These are phyloP conservation scores for Amaranthus hypochondriacus DNA, from an alignment of 148 eudicot species.

Conservation along the genomic window DNA sequence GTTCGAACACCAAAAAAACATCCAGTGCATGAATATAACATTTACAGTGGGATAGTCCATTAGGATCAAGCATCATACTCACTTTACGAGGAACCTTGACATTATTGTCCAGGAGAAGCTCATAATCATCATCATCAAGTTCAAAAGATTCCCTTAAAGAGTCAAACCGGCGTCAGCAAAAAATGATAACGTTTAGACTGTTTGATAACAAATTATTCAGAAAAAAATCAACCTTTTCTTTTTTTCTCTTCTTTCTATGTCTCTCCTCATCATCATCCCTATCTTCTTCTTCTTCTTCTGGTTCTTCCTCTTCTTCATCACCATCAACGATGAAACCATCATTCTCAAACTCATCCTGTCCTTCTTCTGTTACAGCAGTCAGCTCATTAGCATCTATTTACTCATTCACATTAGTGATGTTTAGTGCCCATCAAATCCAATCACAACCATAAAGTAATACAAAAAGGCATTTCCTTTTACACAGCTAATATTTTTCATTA, in stretches of 20 bases:
- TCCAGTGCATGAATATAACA: not conserved
- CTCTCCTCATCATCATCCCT: constrained; percentile 63
- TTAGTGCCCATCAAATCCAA: not conserved
- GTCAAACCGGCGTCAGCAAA: constrained; percentile 12
- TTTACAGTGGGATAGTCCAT: not conserved
- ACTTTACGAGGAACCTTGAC: constrained; percentile 56
- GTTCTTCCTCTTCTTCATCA: constrained; percentile 77
- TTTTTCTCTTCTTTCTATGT: constrained; percentile 71
- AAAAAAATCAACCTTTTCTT: constrained; percentile 55
- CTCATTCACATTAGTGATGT: not conserved
- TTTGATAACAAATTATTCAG: not conserved
- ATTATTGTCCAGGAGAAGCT: constrained; percentile 73
- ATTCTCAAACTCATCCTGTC: constrained; percentile 84
- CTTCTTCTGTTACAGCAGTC: constrained; percentile 52
- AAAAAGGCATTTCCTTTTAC: not conserved
- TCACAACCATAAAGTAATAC: not conserved
- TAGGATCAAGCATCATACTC: constrained; percentile 12
- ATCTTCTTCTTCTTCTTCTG: constrained; percentile 53
- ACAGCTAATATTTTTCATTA: not conserved
- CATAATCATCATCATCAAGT: constrained; percentile 92
- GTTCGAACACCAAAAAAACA: not conserved
- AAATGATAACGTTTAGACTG: not conserved
- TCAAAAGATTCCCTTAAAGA: constrained; percentile 56
- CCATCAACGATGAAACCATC: constrained; percentile 95
- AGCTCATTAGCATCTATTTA: not conserved